A percentile compares a stretch with the other conserved stretches of the same genome.
phyloP scores from a whole-genome alignment of 371 early-diverging fungal genomes.

The Mortierella polycephala region DNA sequence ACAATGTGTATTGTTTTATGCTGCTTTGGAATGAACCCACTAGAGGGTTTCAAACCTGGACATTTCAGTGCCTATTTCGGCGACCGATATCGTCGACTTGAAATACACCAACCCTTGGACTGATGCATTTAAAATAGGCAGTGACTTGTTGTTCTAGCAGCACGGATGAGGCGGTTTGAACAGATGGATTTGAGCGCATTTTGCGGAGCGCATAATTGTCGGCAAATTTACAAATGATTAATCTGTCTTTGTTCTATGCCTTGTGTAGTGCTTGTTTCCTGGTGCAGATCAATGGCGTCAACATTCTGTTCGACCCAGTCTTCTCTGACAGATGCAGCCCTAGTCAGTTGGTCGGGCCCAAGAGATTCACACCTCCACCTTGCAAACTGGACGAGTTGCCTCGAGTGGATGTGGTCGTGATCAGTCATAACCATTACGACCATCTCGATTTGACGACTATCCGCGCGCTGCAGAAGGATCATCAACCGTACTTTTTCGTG shows the following conservation, averaged over 20 bases:
- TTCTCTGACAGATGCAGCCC: slow-evolving; percentile 80
- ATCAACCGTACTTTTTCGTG: slow-evolving; percentile 69
- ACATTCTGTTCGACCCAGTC: slow-evolving; percentile 79
- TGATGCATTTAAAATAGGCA: too few relatives aligned
- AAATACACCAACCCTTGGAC: too few relatives aligned
- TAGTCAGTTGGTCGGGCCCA: slow-evolving; percentile 68
- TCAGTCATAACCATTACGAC: slow-evolving; percentile 84
- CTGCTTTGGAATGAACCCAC: background rate
- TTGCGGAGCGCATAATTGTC: too few relatives aligned
- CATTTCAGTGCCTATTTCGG: too few relatives aligned
- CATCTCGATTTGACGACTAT: slow-evolving; percentile 77
- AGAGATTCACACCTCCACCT: slow-evolving; percentile 73
- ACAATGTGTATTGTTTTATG: background rate
- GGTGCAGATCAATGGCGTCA: slow-evolving; percentile 70
- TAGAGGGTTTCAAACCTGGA: too few relatives aligned
- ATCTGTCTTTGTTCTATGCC: background rate
- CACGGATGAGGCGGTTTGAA: too few relatives aligned
- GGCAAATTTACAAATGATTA: background rate
- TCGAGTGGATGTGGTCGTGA: slow-evolving; percentile 74
- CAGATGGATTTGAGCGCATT: too few relatives aligned
- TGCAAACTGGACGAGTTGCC: slow-evolving; percentile 74
- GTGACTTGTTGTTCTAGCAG: too few relatives aligned
- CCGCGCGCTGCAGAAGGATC: slow-evolving; percentile 57
- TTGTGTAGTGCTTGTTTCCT: slow-evolving; percentile 66
- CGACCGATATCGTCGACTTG: too few relatives aligned